phyloP scores from a whole-genome alignment of 257 asterid species.

The Thymus mandschuricus region DNA sequence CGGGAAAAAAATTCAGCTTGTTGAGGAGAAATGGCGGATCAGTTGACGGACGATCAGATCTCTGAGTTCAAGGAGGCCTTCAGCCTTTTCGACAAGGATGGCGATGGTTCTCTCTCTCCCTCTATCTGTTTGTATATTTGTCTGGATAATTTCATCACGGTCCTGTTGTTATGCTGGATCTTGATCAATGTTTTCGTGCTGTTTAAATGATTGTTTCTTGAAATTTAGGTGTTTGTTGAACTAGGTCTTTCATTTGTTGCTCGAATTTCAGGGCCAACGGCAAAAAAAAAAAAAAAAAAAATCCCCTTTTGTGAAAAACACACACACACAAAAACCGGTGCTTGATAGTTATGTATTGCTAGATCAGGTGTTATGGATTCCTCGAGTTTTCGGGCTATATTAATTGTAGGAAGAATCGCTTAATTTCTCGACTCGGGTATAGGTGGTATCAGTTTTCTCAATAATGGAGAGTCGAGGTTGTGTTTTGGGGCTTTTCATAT shows the following conservation, averaged over 20 bases:
- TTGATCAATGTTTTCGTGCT: neutral
- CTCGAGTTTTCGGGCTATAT: too few species aligned
- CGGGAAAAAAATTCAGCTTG: neutral
- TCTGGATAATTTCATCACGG: neutral
- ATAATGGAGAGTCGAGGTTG: neutral
- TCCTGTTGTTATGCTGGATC: conserved; percentile 30
- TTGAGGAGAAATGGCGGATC: conserved; percentile 52
- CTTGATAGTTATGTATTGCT: too few species aligned
- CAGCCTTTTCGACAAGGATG: conserved; percentile 60
- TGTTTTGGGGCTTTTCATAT: conserved; percentile 12
- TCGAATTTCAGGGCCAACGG: neutral
- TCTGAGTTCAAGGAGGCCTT: conserved; percentile 65
- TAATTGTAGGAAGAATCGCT: neutral
- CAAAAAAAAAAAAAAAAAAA: too few species aligned
- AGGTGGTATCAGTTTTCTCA: too few species aligned
- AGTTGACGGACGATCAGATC: conserved; percentile 61
- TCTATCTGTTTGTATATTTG: conserved; percentile 15
- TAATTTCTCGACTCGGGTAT: conserved; percentile 19
- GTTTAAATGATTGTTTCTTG: conserved; percentile 22
- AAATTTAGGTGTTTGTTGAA: conserved; percentile 14
- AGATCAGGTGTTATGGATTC: too few species aligned
- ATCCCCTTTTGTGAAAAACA: too few species aligned
- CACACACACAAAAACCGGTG: too few species aligned
- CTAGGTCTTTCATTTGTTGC: conserved; percentile 2
- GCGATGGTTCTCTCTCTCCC: conserved; percentile 50